Base-by-base conservation (phyloP, 768 basidiomycete genomes). In the Naematelia aurantialba region DNA sequence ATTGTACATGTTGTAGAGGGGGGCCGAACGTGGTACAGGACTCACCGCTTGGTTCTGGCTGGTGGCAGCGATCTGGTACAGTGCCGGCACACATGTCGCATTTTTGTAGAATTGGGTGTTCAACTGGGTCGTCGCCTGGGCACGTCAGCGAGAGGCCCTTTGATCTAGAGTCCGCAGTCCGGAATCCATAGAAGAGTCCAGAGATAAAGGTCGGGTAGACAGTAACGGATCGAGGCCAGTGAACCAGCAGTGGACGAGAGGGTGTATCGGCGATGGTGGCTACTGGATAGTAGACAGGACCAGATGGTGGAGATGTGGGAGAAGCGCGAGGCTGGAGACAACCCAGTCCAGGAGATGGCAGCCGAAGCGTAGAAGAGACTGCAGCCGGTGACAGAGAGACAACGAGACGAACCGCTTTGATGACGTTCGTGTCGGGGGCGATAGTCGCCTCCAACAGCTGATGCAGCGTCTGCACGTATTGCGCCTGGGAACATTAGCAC, bases 101-200 rank as follows among this genome's bases (percentile, higher is more conserved):
- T 86, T 85, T 80, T 89, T 91, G 84, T 93, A 98, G 80, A 85
- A 98, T 53, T 93, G 87, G 67, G 86, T 85, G 78, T 94, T 96
- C 56, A 99, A 82, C 67, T 86, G 85, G 4, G 89, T 83, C 13
- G 96, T 99, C 4, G 94, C 91, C 92, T 97, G 42, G 2, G 14
- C 62, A 19, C 19, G 39, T 58, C 51, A 66, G 65, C 11, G 29
- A 24, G 13, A 24, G 4, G 53, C 26, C 45, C 44, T n/a, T n/a
- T n/a, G n/a, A n/a, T n/a, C n/a, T n/a, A n/a, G n/a, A n/a, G n/a
- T n/a, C n/a, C n/a, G n/a, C n/a, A n/a, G n/a, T n/a, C n/a, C n/a
- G n/a, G n/a, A n/a, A n/a, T n/a, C n/a, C n/a, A n/a, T n/a, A n/a
- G n/a, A n/a, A n/a, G 55, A 53, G 21, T 29, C 17, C 45, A 24